Conservation (phyloP, 345 rosid species). For the Camelina laxa region DNA sequence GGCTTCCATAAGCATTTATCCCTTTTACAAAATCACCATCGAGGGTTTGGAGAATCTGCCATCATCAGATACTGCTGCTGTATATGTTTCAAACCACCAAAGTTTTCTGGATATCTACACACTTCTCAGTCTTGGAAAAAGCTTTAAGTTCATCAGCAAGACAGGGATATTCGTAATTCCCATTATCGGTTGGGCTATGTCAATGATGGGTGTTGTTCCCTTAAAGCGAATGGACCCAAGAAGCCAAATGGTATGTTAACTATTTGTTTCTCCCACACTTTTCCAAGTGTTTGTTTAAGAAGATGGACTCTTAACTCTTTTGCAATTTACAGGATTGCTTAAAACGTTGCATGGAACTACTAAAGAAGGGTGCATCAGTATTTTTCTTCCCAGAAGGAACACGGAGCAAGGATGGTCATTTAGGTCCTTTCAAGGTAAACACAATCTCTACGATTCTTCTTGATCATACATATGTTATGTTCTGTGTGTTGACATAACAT, state of each 20-base stretch:
- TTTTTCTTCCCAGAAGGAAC: constrained; percentile 96
- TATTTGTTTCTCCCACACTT: constrained; percentile 12
- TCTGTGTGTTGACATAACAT: background rate
- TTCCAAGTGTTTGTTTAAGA: background rate
- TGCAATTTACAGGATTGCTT: constrained; percentile 69
- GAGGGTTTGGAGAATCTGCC: constrained; percentile 89
- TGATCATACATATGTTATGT: background rate
- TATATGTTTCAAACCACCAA: constrained; percentile 93
- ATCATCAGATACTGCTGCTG: constrained; percentile 71
- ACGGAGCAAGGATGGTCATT: constrained; percentile 80
- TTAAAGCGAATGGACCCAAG: constrained; percentile 87
- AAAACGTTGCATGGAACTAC: constrained; percentile 76
- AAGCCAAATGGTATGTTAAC: constrained; percentile 77
- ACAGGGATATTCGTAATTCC: constrained; percentile 78
- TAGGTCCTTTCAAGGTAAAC: constrained; percentile 86
- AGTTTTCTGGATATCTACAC: constrained; percentile 90
- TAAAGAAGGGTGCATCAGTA: constrained; percentile 84
- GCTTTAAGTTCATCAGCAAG: constrained; percentile 94
- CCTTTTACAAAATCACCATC: constrained; percentile 60
- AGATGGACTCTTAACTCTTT: constrained; percentile 3
- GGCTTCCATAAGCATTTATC: constrained; percentile 64
- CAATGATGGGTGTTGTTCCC: constrained; percentile 81
- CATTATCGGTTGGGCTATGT: constrained; percentile 93
- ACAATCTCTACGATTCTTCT: constrained; percentile 2
- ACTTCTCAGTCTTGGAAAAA: constrained; percentile 79